These are phyloP conservation scores for Pezicula radicicola DNA, from an alignment of 2,329 filamentous ascomycete genomes.

Conservation along the genomic window DNA sequence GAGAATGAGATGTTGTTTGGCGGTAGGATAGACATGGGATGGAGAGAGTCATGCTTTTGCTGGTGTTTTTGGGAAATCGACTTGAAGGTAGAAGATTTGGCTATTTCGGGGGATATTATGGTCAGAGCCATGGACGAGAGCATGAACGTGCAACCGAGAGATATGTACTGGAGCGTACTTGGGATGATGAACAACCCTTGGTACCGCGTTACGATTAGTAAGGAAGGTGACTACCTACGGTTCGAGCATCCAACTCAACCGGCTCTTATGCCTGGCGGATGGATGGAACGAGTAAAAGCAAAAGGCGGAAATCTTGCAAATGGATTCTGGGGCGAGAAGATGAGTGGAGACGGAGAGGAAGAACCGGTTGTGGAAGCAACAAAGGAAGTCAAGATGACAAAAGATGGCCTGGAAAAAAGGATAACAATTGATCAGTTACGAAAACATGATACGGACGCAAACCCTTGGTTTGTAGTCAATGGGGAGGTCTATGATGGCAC, in stretches of 20 bases:
- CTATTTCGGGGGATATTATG: slow-evolving; percentile 67
- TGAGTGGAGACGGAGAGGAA: slow-evolving; percentile 47
- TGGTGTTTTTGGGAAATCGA: slow-evolving; percentile 90
- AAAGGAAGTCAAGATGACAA: slow-evolving; percentile 75
- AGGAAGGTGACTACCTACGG: slow-evolving; percentile 59
- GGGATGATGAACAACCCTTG: slow-evolving; percentile 99
- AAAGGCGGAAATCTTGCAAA: slow-evolving; percentile 76
- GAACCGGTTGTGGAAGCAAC: slow-evolving; percentile 45
- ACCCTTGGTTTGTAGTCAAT: slow-evolving; percentile 85
- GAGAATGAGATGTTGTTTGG: slow-evolving; percentile 67
- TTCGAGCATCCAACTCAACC: slow-evolving; percentile 92
- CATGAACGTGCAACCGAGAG: slow-evolving; percentile 80
- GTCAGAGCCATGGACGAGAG: slow-evolving; percentile 88
- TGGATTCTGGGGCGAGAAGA: slow-evolving; percentile 78
- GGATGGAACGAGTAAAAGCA: slow-evolving; percentile 92
- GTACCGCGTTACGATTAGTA: slow-evolving; percentile 77
- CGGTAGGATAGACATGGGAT: slow-evolving; percentile 74
- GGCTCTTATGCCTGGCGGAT: slow-evolving; percentile 72
- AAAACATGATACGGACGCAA: slow-evolving; percentile 59
- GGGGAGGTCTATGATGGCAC: slow-evolving; percentile 89
- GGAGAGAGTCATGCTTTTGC: slow-evolving; percentile 79
- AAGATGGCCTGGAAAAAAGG: slow-evolving; percentile 56
- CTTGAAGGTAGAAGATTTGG: slow-evolving; percentile 60
- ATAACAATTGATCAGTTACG: slow-evolving; percentile 72
- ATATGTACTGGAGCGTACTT: slow-evolving; percentile 94